Evolutionary conservation across 352 stramenopile species (phyloP), one percentile per base, ranked within the genome.

Genomic region (Phytophthora cryptogea): DNA sequence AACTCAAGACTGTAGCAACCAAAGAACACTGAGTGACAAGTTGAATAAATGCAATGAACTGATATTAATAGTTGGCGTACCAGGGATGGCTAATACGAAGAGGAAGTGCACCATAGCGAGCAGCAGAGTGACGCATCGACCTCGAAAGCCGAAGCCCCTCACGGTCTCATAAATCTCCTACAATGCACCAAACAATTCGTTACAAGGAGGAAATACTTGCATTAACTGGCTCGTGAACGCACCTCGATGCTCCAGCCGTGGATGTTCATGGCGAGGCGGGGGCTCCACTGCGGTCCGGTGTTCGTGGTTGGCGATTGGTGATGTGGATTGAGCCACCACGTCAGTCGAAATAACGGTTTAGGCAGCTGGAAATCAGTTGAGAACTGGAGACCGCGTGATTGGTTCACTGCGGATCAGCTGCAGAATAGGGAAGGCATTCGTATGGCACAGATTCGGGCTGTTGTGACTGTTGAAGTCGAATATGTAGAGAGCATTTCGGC

Each of bases 101-200:
- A 66, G 31, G 41, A 73, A 73, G 31, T 48, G 65, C 33, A 57
- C 9, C 37, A 69, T 57, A 8, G 54, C 54, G 20, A 73, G 44
- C 31, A 73, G 42, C 14, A 73, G 41, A 45, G 48, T 63, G 31
- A 73, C 50, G 20, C 42, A 73, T 13, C 65, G 65, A 41, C 65
- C 65, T 33, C 35, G 39, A n/a, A 73, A 73, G 42, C 65, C 59
- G 20, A 73, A 70, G 16, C 54, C 51, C 8, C 50, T 56, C 13
- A 73, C 59, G n/a, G 60, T 73, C 28, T 60, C 43, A 56, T 59
- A 66, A 8, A 58, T 16, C 3, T 68, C 46, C 64, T 72, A n/a
- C 32, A 45, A 57, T 42, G 3, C 2, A 59, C 13, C 17, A 37
- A 55, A 37, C 30, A 37, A 13, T 55, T 7, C 14, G 41, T 52